Percentiles rank a stretch among this genome's conserved stretches.
These are phyloP conservation scores for Phytophthora quininea DNA, from an alignment of 352 stramenopile species.

Conservation along the genomic window DNA sequence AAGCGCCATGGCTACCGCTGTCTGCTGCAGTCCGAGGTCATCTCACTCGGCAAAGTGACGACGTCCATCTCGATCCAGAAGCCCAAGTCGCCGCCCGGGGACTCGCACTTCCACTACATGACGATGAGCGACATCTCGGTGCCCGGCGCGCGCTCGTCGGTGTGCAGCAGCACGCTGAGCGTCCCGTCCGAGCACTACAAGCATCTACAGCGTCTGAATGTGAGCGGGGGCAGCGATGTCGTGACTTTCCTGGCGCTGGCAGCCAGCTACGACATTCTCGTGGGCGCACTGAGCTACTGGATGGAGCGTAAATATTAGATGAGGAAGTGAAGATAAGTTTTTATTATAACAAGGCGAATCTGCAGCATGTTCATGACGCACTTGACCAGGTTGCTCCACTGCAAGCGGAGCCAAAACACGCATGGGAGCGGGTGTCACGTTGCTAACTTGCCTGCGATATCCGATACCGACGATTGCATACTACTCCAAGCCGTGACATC, in stretches of 20 bases:
- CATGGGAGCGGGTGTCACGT: neutral
- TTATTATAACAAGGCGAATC: conserved; percentile 14
- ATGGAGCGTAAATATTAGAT: conserved; percentile 78
- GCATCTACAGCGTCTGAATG: conserved; percentile 74
- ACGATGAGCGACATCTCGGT: conserved; percentile 81
- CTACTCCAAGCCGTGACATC: neutral
- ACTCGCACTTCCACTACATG: conserved; percentile 74
- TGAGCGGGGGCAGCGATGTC: conserved; percentile 78
- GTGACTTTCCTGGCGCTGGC: conserved; percentile 73
- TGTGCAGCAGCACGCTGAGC: conserved; percentile 80
- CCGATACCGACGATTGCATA: neutral
- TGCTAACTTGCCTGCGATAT: neutral
- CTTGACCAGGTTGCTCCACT: neutral
- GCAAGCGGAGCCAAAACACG: neutral
- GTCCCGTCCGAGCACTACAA: conserved; percentile 71
- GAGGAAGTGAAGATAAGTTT: conserved; percentile 26
- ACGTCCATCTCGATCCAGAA: conserved; percentile 76
- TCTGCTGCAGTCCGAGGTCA: conserved; percentile 82
- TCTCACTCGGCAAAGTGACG: conserved; percentile 80
- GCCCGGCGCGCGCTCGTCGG: conserved; percentile 45
- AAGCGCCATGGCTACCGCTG: conserved; percentile 72
- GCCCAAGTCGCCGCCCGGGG: conserved; percentile 49
- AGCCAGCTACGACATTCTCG: conserved; percentile 81
- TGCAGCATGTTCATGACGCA: neutral
- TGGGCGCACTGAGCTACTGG: conserved; percentile 71